These are phyloP conservation scores for Fusarium burgessii DNA, from an alignment of 2,329 filamentous ascomycete species.

Conservation along the genomic window DNA sequence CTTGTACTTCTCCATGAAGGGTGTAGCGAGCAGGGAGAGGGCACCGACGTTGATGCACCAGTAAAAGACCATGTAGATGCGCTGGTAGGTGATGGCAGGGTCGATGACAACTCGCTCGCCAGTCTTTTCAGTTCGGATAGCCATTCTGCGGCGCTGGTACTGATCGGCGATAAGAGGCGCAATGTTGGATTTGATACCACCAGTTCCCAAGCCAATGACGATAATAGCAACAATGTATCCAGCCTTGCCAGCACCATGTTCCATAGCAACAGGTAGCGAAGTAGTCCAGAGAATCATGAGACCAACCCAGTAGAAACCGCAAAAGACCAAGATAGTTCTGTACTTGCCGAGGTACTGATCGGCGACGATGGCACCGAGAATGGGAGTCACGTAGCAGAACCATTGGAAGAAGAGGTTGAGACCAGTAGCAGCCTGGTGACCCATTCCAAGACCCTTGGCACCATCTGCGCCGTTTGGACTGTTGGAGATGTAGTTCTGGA, in stretches of 20 bases:
- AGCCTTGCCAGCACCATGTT: slow-evolving; percentile 57
- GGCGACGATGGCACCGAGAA: slow-evolving; percentile 66
- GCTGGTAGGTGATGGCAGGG: slow-evolving; percentile 73
- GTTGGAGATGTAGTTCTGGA: slow-evolving; percentile 66
- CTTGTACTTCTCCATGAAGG: slow-evolving; percentile 74
- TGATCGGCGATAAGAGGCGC: slow-evolving; percentile 73
- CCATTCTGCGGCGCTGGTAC: slow-evolving; percentile 66
- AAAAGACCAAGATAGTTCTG: slow-evolving; percentile 71
- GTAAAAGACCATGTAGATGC: slow-evolving; percentile 82
- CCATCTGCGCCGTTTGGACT: slow-evolving; percentile 50
- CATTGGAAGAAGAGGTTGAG: slow-evolving; percentile 69
- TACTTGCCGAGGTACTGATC: slow-evolving; percentile 71
- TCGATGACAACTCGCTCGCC: slow-evolving; percentile 75
- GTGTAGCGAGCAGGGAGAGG: slow-evolving; percentile 74
- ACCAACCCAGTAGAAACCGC: slow-evolving; percentile 68
- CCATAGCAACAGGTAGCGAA: slow-evolving; percentile 55
- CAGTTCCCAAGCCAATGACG: slow-evolving; percentile 74
- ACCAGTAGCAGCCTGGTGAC: slow-evolving; percentile 66
- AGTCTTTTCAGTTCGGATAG: slow-evolving; percentile 59
- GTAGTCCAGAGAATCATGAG: slow-evolving; percentile 67
- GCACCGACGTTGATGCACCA: slow-evolving; percentile 80
- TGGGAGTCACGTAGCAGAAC: slow-evolving; percentile 59
- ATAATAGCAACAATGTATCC: slow-evolving; percentile 68
- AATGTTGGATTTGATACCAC: slow-evolving; percentile 76
- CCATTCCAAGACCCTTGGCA: slow-evolving; percentile 66